Evolutionary conservation across 2,329 filamentous ascomycete species (phyloP).

Genomic region (Kalmusia sp.): DNA sequence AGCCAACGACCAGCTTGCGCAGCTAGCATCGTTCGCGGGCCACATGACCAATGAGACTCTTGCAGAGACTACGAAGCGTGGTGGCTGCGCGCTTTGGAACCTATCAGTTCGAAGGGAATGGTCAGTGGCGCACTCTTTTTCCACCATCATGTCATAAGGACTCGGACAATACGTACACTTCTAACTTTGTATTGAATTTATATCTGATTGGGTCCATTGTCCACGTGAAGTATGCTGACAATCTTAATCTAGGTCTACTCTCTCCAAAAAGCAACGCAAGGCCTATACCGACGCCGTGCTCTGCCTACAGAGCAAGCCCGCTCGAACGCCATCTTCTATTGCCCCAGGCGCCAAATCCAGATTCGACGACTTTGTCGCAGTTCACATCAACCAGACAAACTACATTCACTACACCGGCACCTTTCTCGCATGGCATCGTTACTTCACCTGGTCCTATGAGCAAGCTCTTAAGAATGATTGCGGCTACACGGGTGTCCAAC

Average conservation of each 20-base stretch:
- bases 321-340: constrained; percentile 18
- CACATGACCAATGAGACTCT: constrained; percentile 25
- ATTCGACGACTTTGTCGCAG: constrained; percentile 24
- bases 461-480: constrained; percentile 46
- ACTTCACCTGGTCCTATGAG: constrained; percentile 46
- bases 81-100: constrained; percentile 30
- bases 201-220: too few relatives aligned
- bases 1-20: constrained; percentile 31
- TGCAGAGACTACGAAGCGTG: constrained; percentile 22
- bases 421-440: constrained; percentile 49
- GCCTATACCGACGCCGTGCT: constrained; percentile 25
- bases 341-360: constrained; percentile 22
- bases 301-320: constrained; percentile 19
- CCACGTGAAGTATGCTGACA: background rate
- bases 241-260: constrained; percentile 10
- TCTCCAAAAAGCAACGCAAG: constrained; percentile 17
- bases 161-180: too few relatives aligned
- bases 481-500: constrained; percentile 44
- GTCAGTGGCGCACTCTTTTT: constrained; percentile 17
- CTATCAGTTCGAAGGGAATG: constrained; percentile 38
- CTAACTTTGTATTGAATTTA: too few relatives aligned
- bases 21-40: constrained; percentile 29
- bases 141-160: background rate
- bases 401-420: constrained; percentile 30
- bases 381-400: constrained; percentile 25